Evolutionary conservation across 495 filamentous ascomycete species (phyloP).

Genomic region (Hypoxylon subgilvum): DNA sequence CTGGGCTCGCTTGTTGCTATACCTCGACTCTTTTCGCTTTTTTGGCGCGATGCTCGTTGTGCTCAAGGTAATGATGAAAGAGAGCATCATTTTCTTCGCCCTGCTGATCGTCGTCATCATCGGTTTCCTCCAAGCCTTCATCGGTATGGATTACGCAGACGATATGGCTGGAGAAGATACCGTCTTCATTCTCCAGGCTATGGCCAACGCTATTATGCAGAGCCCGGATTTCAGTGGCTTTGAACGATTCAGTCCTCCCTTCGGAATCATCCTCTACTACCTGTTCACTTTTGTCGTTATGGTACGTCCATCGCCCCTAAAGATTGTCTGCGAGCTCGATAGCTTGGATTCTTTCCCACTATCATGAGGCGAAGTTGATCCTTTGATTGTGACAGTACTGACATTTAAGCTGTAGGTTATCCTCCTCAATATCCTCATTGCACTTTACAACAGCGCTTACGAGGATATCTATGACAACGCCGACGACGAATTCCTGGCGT

Average conservation of each 20-base stretch:
- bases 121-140: conserved; percentile 92
- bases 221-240: conserved; percentile 90
- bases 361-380: too few relatives aligned
- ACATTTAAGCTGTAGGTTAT: conserved; percentile 49
- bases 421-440: conserved; percentile 91
- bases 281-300: conserved; percentile 97
- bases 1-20: conserved; percentile 91
- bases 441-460: conserved; percentile 95
- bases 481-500: conserved; percentile 90
- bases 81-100: conserved; percentile 96
- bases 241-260: conserved; percentile 74
- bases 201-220: conserved; percentile 89
- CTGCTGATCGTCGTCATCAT: conserved; percentile 84
- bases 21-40: conserved; percentile 91
- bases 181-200: conserved; percentile 80
- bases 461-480: conserved; percentile 95
- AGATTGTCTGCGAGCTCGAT: neutral
- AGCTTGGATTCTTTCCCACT: too few relatives aligned
- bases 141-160: conserved; percentile 89
- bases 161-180: conserved; percentile 63
- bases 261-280: conserved; percentile 91
- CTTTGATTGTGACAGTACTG: too few relatives aligned
- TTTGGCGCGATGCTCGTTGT: conserved; percentile 98
- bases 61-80: conserved; percentile 98
- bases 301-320: conserved; percentile 55